Evolutionary conservation across 768 basidiomycete genomes (phyloP), one percentile per base, ranked within the genome.

Genomic region (Daedalea quercina): DNA sequence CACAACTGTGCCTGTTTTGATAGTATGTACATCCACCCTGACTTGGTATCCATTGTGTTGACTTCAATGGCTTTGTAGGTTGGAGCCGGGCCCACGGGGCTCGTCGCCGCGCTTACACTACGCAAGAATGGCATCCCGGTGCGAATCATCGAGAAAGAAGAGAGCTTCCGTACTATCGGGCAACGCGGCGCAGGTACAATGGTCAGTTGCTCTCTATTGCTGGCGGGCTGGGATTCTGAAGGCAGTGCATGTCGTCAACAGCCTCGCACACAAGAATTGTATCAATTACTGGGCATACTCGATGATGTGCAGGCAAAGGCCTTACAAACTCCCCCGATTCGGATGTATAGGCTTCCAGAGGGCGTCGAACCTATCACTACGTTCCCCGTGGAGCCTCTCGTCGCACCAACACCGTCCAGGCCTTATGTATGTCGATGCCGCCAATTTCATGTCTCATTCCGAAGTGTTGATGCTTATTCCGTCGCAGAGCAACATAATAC

Each of bases 381-480:
- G 3, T 55, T 56, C 51, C 33, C 43, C 26, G 28, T 60, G 9
- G 43, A 17, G 2, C 54, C 42, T 19, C 19, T 17, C 4, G 25
- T 28, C n/a, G 46, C 9, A 1, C 43, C 54, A 0, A 56, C 56
- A 11, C 60, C 61, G 2, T 50, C 54, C 28, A 53, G 37, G 17
- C 60, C 63, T 11, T 55, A 58, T 44, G 63, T 61, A 33, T 52
- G 58, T 37, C n/a, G n/a, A n/a, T n/a, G n/a, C n/a, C n/a, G n/a
- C n/a, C n/a, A n/a, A n/a, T n/a, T n/a, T n/a, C n/a, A n/a, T n/a
- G n/a, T n/a, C n/a, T n/a, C n/a, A n/a, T n/a, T n/a, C n/a, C n/a
- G n/a, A n/a, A n/a, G n/a, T n/a, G 33, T 24, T 47, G 8, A 3
- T 24, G 19, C 3, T 35, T 3, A 24, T 20, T 23, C 25, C 13